Evolutionary conservation across 768 basidiomycete species (phyloP).

Genomic region (Psilocybe cyanescens): DNA sequence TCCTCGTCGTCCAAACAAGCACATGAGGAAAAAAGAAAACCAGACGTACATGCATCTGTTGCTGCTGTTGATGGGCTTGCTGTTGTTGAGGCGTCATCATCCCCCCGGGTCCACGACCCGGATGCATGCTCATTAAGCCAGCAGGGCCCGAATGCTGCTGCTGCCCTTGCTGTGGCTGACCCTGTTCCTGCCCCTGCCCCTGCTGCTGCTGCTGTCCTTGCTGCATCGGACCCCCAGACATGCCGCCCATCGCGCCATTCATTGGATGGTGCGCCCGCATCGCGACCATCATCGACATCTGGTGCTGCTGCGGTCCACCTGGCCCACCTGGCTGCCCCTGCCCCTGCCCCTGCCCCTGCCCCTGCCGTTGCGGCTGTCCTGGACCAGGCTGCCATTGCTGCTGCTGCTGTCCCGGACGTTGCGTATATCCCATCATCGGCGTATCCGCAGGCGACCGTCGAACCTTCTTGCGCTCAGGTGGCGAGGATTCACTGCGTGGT

Average conservation of each 20-base stretch:
- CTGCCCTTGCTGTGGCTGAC: not conserved
- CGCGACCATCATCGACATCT: slow-evolving; percentile 9
- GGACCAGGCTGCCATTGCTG: slow-evolving; percentile 3
- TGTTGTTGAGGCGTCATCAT: slow-evolving; percentile 5
- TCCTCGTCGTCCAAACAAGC: too few species aligned
- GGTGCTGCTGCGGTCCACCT: slow-evolving; percentile 6
- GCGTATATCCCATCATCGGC: slow-evolving; percentile 23
- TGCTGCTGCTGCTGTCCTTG: not conserved
- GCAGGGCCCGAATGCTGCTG: not conserved
- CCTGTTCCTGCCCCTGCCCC: slow-evolving; percentile 9
- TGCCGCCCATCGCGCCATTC: not conserved
- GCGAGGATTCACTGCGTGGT: slow-evolving; percentile 55
- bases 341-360: not conserved
- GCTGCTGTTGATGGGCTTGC: slow-evolving; percentile 2
- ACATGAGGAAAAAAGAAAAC: not conserved
- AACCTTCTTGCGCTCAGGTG: slow-evolving; percentile 57
- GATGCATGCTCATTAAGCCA: slow-evolving; percentile 12
- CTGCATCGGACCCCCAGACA: slow-evolving; percentile 3
- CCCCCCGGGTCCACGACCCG: slow-evolving; percentile 3
- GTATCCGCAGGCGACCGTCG: slow-evolving; percentile 57
- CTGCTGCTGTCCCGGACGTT: slow-evolving; percentile 18
- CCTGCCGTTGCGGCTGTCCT: not conserved
- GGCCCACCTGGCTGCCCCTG: not conserved
- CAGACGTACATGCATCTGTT: slow-evolving; percentile 14
- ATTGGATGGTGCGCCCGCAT: slow-evolving; percentile 1